Evolutionary conservation across 371 early-diverging fungal genomes (phyloP).

Genomic region (Mortierella sp.): DNA sequence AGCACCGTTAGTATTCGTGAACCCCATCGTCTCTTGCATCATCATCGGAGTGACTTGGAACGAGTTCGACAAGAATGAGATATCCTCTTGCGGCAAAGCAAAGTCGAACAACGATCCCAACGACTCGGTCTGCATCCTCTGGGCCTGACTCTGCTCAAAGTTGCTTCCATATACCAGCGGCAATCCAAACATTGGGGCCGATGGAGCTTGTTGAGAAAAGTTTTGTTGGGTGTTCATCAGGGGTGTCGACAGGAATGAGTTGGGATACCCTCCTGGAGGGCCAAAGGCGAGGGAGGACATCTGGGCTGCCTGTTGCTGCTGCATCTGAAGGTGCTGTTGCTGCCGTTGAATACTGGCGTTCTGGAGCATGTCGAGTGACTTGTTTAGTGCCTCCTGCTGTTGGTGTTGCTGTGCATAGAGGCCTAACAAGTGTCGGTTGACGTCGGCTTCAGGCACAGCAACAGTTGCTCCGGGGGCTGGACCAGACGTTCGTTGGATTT

Average conservation of each 20-base stretch:
- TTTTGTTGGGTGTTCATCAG: constrained; percentile 16
- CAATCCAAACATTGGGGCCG: constrained; percentile 23
- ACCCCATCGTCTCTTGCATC: constrained; percentile 37
- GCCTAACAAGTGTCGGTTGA: constrained; percentile 22
- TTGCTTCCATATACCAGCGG: constrained; percentile 53
- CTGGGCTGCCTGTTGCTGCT: constrained; percentile 42
- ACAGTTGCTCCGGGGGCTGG: constrained; percentile 3
- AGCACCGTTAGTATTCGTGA: not conserved
- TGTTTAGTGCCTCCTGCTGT: constrained; percentile 20
- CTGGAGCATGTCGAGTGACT: constrained; percentile 46
- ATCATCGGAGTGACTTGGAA: constrained; percentile 47
- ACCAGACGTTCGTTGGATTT: constrained; percentile 28
- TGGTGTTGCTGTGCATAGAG: constrained; percentile 35
- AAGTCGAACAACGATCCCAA: constrained; percentile 55
- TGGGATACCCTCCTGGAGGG: constrained; percentile 28
- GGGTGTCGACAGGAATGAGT: constrained; percentile 20
- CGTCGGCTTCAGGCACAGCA: not conserved
- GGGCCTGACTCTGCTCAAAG: constrained; percentile 32
- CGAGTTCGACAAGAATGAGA: constrained; percentile 52
- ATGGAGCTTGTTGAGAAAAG: constrained; percentile 19
- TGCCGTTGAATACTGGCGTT: constrained; percentile 45
- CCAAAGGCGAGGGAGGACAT: constrained; percentile 51
- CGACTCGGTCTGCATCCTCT: constrained; percentile 39
- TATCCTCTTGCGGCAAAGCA: constrained; percentile 48
- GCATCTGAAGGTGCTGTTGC: constrained; percentile 38